A percentile compares a stretch with the other conserved stretches of the same genome.
Conservation (phyloP, 2,329 filamentous ascomycete genomes). For the Phaeosphaeria sp. region DNA sequence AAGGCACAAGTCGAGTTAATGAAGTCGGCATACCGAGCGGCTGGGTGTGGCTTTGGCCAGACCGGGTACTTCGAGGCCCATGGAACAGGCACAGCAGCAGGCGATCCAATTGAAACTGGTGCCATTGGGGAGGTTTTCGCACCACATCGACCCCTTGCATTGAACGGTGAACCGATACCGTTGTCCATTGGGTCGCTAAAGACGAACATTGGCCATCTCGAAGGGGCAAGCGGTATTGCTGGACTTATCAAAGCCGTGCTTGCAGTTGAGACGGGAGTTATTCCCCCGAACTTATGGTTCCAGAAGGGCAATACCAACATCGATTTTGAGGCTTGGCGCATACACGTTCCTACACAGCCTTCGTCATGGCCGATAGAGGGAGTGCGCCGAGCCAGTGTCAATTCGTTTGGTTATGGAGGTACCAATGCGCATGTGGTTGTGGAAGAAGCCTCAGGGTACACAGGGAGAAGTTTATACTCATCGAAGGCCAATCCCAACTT, state of each 20-base stretch:
- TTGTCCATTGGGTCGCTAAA: conserved; percentile 24
- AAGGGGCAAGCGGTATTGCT: conserved; percentile 49
- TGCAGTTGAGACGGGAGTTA: conserved; percentile 46
- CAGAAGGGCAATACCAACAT: conserved; percentile 18
- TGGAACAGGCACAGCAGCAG: conserved; percentile 37
- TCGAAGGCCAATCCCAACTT: conserved; percentile 9
- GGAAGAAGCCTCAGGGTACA: conserved; percentile 25
- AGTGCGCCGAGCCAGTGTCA: conserved; percentile 20
- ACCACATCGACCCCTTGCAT: conserved; percentile 7
- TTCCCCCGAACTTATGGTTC: conserved; percentile 37
- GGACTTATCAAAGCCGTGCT: conserved; percentile 49
- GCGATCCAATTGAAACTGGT: conserved; percentile 26
- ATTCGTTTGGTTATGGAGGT: conserved; percentile 32
- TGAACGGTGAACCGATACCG: not conserved
- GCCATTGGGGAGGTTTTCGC: conserved; percentile 14
- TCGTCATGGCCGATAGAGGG: conserved; percentile 18
- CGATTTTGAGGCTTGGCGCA: conserved; percentile 13
- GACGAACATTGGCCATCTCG: conserved; percentile 53
- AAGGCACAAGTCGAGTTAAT: conserved; percentile 51
- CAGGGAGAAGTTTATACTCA: not conserved
- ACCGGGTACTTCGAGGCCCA: conserved; percentile 35
- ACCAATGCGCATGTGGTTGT: conserved; percentile 30
- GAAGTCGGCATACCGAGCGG: conserved; percentile 43
- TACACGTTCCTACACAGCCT: conserved; percentile 18
- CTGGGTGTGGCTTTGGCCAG: conserved; percentile 37